Percentiles rank a stretch among this genome's conserved stretches.
Evolutionary conservation across 208 protist genomes (phyloP).

Genomic region (Borovskyia barvae): DNA sequence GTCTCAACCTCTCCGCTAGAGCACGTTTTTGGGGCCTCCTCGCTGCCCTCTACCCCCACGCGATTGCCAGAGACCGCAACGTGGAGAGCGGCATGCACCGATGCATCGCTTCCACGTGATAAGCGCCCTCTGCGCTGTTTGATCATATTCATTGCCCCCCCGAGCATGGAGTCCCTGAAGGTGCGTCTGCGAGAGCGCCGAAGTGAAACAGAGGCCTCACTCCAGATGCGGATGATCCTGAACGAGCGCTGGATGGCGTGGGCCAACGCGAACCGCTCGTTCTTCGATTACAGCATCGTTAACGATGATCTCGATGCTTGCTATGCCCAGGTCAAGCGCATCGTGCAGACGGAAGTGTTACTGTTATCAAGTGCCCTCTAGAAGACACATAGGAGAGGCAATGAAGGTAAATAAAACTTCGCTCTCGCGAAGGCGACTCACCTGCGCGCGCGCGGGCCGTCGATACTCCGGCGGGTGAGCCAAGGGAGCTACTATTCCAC

Average conservation of each 20-base stretch:
- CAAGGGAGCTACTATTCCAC: too few relatives aligned
- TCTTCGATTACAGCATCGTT: constrained; percentile 70
- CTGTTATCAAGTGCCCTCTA: constrained; percentile 27
- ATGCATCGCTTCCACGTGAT: constrained; percentile 3
- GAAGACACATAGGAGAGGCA: not conserved
- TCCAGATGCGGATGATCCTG: constrained; percentile 54
- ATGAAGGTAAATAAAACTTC: not conserved
- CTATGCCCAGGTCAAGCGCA: constrained; percentile 32
- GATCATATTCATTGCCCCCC: constrained; percentile 78
- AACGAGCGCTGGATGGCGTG: constrained; percentile 60
- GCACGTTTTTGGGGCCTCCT: too few relatives aligned
- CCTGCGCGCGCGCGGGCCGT: too few relatives aligned
- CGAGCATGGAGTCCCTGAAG: constrained; percentile 60
- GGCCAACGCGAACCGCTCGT: constrained; percentile 36
- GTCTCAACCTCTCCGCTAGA: not conserved
- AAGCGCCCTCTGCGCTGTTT: constrained; percentile 36
- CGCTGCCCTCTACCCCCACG: too few relatives aligned
- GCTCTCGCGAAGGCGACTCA: not conserved
- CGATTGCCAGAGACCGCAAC: not conserved
- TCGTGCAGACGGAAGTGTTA: constrained; percentile 30
- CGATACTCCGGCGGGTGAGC: too few relatives aligned
- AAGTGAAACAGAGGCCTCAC: constrained; percentile 78
- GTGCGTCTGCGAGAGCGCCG: constrained; percentile 70
- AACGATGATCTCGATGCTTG: constrained; percentile 79
- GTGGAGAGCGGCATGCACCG: too few relatives aligned